These are phyloP conservation scores for Chondrus crispus DNA, from an alignment of 23 red algal genomes.

Conservation along the genomic window DNA sequence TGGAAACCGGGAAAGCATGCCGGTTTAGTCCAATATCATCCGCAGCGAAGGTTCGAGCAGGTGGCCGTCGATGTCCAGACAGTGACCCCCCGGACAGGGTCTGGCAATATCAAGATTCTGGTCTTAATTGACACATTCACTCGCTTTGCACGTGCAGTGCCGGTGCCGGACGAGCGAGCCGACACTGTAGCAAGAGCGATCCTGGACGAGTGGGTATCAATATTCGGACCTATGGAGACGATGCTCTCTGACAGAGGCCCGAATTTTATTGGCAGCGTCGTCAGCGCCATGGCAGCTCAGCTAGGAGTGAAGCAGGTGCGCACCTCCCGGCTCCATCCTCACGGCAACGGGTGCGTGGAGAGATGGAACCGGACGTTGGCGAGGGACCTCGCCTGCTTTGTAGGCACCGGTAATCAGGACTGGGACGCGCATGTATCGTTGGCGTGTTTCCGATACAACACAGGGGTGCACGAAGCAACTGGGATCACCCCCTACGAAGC, in stretches of 20 bases:
- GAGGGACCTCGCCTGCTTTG: conserved; percentile 14
- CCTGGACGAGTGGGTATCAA: not conserved
- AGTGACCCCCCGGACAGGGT: not conserved
- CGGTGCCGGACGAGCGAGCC: not conserved
- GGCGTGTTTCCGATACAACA: conserved; percentile 14
- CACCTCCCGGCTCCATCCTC: not conserved
- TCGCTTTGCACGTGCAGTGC: not conserved
- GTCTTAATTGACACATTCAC: not conserved
- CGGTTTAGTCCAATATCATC: not conserved
- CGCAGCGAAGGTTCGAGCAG: not conserved
- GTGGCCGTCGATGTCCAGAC: not conserved
- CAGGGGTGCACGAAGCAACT: not conserved
- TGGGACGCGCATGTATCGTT: not conserved
- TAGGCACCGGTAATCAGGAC: not conserved
- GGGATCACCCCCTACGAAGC: conserved; percentile 14
- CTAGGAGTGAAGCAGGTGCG: not conserved
- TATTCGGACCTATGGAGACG: conserved; percentile 7
- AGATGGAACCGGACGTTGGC: not conserved
- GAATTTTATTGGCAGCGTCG: not conserved
- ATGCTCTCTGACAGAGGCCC: not conserved
- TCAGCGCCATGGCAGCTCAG: not conserved
- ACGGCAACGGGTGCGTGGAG: conserved; percentile 17
- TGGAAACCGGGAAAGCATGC: not conserved
- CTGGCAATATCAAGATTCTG: not conserved
- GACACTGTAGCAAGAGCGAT: conserved; percentile 4